Percentiles rank a stretch among this genome's conserved stretches.
phyloP scores from a whole-genome alignment of 2,329 filamentous ascomycete genomes.

The Pochonia chlamydosporia region DNA sequence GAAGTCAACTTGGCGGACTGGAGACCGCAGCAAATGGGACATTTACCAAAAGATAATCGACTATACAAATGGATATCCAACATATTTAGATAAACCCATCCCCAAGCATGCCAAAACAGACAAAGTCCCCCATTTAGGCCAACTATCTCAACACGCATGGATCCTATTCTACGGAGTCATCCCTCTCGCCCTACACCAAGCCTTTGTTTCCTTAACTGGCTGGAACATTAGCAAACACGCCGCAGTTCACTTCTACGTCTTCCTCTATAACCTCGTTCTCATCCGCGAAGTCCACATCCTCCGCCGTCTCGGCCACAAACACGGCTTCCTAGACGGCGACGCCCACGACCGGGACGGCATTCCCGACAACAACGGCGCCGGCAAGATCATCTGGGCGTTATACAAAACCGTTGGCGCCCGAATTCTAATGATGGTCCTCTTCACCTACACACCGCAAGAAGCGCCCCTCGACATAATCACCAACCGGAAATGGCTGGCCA shows the following conservation, averaged over 20 bases:
- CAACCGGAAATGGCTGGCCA: background rate
- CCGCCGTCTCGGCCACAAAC: background rate
- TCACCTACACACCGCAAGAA: background rate
- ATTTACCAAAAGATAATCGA: background rate
- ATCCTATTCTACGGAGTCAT: background rate
- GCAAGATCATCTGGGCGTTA: background rate
- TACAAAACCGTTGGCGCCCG: background rate
- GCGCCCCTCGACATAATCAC: background rate
- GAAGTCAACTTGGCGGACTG: background rate
- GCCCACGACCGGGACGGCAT: background rate
- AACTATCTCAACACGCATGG: background rate
- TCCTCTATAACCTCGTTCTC: background rate
- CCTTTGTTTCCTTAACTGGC: background rate
- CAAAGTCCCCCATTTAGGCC: background rate
- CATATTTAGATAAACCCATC: background rate
- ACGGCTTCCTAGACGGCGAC: background rate
- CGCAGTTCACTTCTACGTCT: background rate
- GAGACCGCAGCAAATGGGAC: background rate
- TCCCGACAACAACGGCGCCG: background rate
- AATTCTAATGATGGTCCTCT: background rate
- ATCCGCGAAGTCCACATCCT: background rate
- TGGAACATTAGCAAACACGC: background rate
- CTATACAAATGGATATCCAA: background rate
- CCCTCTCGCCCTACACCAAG: background rate
- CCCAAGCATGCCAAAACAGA: background rate